Evolutionary conservation across 177 flowering plant species (phyloP), one percentile per base, ranked within the genome.

Genomic region (Telopea speciosissima): DNA sequence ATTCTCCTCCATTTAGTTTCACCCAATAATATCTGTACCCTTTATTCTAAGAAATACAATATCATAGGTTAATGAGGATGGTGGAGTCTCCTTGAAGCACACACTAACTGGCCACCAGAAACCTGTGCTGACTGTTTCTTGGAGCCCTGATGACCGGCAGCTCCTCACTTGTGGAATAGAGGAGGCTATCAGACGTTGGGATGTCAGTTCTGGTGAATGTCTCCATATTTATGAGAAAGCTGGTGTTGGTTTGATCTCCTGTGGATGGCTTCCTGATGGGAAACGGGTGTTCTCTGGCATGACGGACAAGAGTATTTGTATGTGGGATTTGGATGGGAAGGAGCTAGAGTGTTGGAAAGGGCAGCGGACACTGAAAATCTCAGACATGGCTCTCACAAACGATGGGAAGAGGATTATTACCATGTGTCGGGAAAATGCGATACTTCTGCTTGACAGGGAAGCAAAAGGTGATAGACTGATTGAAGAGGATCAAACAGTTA

Each of bases 191-290:
- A 81, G 93, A 63, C 85, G 89, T 17, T 95, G 97, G 99, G 91
- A 92, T 79, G 88, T 85, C 68, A 24, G 33, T 68, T 80, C 93
- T 63, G 99, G 99, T 73, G 81, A 87, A 73, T 92, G 97, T 79
- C 87, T 89, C 45, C 84, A 80, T 66, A 71, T 86, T 31, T 91
- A 90, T 73, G 96, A 89, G 70, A 95, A 91, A 69, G 24, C 66
- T 66, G 90, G 87, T 25, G 36, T 83, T 26, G 87, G 90, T 60
- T 64, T 81, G 24, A 75, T 90, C 52, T 89, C 97, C n/a, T 92
- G 99, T 73, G 94, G 84, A 62, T 95, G 99, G 99, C 83, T 82
- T 63, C 93, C 96, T 26, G 88, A 89, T 77, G 93, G 97, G 1
- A 85, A 77, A 40, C 70, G 75, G 16, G 71, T 94, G 44, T 79